A percentile compares a stretch with the other conserved stretches of the same genome.
Evolutionary conservation across 225 moss, liverwort and hornwort genomes (phyloP).

Genomic region (Antitrichia curtipendula): DNA sequence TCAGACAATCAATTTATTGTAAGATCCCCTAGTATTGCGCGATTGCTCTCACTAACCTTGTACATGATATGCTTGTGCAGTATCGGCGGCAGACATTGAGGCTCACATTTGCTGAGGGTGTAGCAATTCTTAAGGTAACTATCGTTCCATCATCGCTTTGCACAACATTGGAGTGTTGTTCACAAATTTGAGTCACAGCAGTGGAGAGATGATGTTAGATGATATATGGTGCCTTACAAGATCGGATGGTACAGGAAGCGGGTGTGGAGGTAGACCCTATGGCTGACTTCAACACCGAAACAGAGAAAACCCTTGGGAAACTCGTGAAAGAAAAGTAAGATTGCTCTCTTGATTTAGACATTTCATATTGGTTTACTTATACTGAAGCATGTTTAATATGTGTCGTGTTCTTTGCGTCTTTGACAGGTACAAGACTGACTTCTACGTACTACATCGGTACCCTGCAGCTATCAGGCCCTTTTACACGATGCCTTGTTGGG

Average conservation of each 20-base stretch:
- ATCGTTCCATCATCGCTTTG: neutral
- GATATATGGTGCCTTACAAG: neutral
- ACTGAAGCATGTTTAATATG: neutral
- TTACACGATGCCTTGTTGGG: neutral
- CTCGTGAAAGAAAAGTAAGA: constrained; percentile 90
- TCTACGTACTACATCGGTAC: neutral
- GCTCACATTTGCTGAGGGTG: constrained; percentile 82
- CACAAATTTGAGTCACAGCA: neutral
- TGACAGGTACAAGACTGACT: neutral
- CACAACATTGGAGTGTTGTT: neutral
- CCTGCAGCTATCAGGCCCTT: neutral
- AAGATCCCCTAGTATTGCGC: neutral
- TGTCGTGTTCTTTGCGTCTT: neutral
- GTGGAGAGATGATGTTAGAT: neutral
- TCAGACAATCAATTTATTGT: neutral
- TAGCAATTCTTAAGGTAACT: constrained; percentile 63
- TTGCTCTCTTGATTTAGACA: neutral
- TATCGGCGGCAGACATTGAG: constrained; percentile 61
- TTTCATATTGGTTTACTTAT: neutral
- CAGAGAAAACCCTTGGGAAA: constrained; percentile 68
- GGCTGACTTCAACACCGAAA: constrained; percentile 80
- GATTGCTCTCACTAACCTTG: neutral
- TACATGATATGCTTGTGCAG: constrained; percentile 16
- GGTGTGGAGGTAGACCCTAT: constrained; percentile 72
- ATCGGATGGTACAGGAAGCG: constrained; percentile 41